Evolutionary conservation across 2,329 filamentous ascomycete genomes (phyloP), one percentile per base, ranked within the genome.

Genomic region (Sphaerulina vaccinii): DNA sequence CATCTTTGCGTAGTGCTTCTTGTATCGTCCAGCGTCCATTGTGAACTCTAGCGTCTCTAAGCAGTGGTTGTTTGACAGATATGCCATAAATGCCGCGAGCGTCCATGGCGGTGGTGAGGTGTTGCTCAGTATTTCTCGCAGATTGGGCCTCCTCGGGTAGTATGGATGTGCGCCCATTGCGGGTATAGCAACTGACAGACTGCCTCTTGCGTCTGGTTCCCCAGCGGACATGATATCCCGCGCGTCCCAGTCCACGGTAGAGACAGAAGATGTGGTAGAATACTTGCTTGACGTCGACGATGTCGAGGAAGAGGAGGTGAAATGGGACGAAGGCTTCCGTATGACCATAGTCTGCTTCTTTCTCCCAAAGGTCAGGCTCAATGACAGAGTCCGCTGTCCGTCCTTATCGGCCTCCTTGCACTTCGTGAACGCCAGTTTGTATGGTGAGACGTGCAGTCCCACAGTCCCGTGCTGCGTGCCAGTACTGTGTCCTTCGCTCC

Each of bases 31-130:
- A 18, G 92, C 88, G 69, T 96, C 93, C 79, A 96, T 86, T 35
- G 91, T 96, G 70, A 99, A 99, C 68, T 97, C 93, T 33, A 99
- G 78, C 1, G 91, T 96, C 71, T 99, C 93, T 59, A 97, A 77
- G 68, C 93, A 99, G 72, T 97, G 92, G 65, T 97, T 97, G 67
- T 95, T 91, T 1, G 92, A 96, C 3, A 97, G 80, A 66, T 95
- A 97, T 50, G 91, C 91, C 83, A 93, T 97, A 71, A 97, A 97
- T 24, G 92, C 92, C 54, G 84, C 85, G 7, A 96, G 78, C 0
- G 91, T 96, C 80, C 90, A 97, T 61, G 93, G 93, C 35, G 90
- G 85, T 7, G 88, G 84, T 29, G 93, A 88, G 38, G 82, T 83
- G 72, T 96, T 93, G 59, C 88, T 82, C 38, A 99, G 81, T 22